phyloP scores from a whole-genome alignment of 148 eudicot species.

The Nepenthes gracilis region DNA sequence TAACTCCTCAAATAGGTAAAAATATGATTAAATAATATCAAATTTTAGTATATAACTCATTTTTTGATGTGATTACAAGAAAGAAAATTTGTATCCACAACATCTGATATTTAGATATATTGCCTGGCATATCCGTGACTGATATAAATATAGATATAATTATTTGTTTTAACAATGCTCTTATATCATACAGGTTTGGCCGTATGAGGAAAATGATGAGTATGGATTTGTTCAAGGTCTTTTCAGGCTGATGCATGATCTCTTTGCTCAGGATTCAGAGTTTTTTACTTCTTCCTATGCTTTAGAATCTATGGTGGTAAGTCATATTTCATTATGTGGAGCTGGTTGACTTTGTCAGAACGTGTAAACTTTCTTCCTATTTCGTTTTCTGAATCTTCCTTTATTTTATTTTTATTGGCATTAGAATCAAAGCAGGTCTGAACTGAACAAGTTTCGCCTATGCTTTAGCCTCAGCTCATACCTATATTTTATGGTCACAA shows the following conservation, averaged over 20 bases:
- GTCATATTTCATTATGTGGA: conserved; percentile 4
- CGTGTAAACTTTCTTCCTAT: background rate
- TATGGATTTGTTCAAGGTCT: conserved; percentile 86
- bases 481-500: conserved; percentile 78
- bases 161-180: too few relatives aligned
- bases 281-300: conserved; percentile 25
- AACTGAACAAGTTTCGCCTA: conserved; percentile 55
- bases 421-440: conserved; percentile 61
- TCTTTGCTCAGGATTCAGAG: conserved; percentile 56
- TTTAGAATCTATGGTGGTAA: conserved; percentile 40
- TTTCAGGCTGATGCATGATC: conserved; percentile 64
- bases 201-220: conserved; percentile 83
- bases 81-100: too few relatives aligned
- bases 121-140: too few relatives aligned
- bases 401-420: conserved; percentile 3
- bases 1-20: too few relatives aligned
- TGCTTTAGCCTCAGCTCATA: conserved; percentile 87
- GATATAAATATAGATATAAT: too few relatives aligned
- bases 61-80: too few relatives aligned
- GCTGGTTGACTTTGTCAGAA: background rate
- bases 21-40: too few relatives aligned
- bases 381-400: background rate
- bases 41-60: too few relatives aligned
- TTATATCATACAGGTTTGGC: conserved; percentile 57
- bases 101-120: too few relatives aligned